Base-by-base conservation (phyloP, 1,139 yeast species). In the Zygosaccharomyces sapae region DNA sequence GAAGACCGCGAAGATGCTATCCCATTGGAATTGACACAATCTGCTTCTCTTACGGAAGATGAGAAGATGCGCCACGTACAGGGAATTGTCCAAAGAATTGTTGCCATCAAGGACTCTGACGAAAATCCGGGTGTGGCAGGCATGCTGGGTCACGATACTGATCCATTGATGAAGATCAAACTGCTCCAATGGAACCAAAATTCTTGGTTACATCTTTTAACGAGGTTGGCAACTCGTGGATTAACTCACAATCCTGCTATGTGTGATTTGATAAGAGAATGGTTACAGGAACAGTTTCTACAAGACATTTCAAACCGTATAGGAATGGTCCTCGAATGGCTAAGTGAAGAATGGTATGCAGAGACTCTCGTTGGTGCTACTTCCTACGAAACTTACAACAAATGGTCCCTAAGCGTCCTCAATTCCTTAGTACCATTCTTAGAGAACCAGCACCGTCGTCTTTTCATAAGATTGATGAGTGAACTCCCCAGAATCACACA, bases 281-380 rank as follows among this genome's bases (percentile, higher is more conserved):
- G 87, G 10, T 70, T 94, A 6, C 83, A 85, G 54, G 81, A 80
- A 35, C 86, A 83, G 63, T 83, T 88, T 49, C 73, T 88, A 59
- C 83, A 77, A 16, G 86, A 85, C 59, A 83, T 90, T 55, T 83
- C 86, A 50, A 74, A 73, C 9, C 72, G 92, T 36, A 75, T 90
- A 12, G 95, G 87, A 52, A 70, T 84, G 34, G 80, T 87, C n/a
- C 80, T 90, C 33, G 89, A 86, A 52, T 94, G 99, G 99, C 70
- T 94, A 46, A 90, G 86, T 59, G 98, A 92, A 66, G 98, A 94
- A 66, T 94, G 97, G 95, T 90, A 81, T 65, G 76, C 81, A 41
- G 95, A 85, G 45, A 52, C 34, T 39, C 52, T 39, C 5, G 13
- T 48, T 12, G 35, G 56, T 13, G 49, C 51, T n/a, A 54, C 51